Base-by-base conservation (phyloP, 345 rosid genomes). In the Cardamine chenopodiifolia region DNA sequence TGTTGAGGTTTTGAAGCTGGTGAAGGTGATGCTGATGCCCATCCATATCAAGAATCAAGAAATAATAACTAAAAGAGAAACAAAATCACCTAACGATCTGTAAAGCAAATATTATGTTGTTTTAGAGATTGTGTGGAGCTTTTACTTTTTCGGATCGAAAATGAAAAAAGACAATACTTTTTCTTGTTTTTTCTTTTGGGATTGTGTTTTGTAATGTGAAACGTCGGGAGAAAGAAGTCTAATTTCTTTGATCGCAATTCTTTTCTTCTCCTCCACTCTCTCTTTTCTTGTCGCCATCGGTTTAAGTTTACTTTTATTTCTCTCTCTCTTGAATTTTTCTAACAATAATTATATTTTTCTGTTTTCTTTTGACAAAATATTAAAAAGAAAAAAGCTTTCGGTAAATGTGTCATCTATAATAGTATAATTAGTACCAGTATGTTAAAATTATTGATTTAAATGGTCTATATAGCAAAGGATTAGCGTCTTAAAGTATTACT, bases 191-290 rank as follows among this genome's bases (percentile, higher is more conserved):
- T 70, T 81, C 64, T 13, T 58, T 55, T 63, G 68, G 14, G 7
- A 63, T 89, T 86, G 85, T 79, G 87, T 81, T 86, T 62, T 69
- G 69, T 71, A 72, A 86, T 85, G 93, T 89, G 96, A 90, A 87
- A 76, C 79, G 79, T 88, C 73, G n/a, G 78, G 78, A 80, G 74
- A 72, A 54, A 65, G 79, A 63, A 62, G 72, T 71, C 64, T 62
- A 29, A 68, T 70, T 76, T 45, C 74, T 65, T 72, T 44, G 74
- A 73, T 62, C 55, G 59, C 72, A 74, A 76, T 78, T 72, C 72
- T 62, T 66, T 79, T 71, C 66, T 79, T 65, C 57, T 50, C 53
- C 66, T 57, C 74, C 73, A 71, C 73, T 78, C 81, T 68, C 78
- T 74, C 83, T 20, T 34, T 70, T 78, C 66, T 68, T 22, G 84